These are phyloP conservation scores for Dactylorhiza incarnata DNA, from an alignment of 106 monocot genomes.

Conservation along the genomic window DNA sequence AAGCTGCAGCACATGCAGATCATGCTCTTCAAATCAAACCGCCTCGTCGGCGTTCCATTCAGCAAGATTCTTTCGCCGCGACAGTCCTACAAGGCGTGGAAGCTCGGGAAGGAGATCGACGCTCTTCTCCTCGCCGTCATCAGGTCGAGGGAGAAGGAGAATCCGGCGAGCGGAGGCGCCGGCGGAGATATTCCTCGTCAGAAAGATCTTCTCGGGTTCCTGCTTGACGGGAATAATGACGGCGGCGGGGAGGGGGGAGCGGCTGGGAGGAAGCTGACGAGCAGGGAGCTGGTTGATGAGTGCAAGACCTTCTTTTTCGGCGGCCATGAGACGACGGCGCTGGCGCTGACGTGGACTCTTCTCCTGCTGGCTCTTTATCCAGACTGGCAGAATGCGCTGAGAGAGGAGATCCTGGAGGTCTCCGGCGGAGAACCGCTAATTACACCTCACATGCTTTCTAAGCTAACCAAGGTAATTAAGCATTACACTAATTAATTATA, in stretches of 20 bases:
- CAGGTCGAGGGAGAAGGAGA: slow-evolving; percentile 7
- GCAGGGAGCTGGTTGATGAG: slow-evolving; percentile 63
- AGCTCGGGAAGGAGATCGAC: slow-evolving; percentile 71
- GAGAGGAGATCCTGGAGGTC: slow-evolving; percentile 47
- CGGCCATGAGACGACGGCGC: slow-evolving; percentile 74
- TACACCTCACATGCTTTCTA: slow-evolving; percentile 30
- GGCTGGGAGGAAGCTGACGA: slow-evolving; percentile 48
- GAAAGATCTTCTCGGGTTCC: slow-evolving; percentile 43
- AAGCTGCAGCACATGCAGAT: slow-evolving; percentile 50
- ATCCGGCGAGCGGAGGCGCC: not conserved
- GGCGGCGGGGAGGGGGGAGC: not conserved
- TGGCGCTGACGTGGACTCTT: slow-evolving; percentile 59
- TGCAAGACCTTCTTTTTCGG: slow-evolving; percentile 89
- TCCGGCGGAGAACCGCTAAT: slow-evolving; percentile 6
- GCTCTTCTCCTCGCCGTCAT: slow-evolving; percentile 40
- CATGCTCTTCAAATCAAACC: slow-evolving; percentile 46
- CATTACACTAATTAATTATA: no score
- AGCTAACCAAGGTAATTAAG: slow-evolving; percentile 60
- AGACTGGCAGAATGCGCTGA: slow-evolving; percentile 50
- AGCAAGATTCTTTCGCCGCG: slow-evolving; percentile 22
- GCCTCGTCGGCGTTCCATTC: slow-evolving; percentile 69
- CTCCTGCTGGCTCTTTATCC: slow-evolving; percentile 54
- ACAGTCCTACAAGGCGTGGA: slow-evolving; percentile 24
- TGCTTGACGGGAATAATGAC: slow-evolving; percentile 42
- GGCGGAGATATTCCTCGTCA: not conserved